Percentiles rank a stretch among this genome's conserved stretches.
These are phyloP conservation scores for Begonia fuchsioides DNA, from an alignment of 306 rosid genomes.

Conservation along the genomic window DNA sequence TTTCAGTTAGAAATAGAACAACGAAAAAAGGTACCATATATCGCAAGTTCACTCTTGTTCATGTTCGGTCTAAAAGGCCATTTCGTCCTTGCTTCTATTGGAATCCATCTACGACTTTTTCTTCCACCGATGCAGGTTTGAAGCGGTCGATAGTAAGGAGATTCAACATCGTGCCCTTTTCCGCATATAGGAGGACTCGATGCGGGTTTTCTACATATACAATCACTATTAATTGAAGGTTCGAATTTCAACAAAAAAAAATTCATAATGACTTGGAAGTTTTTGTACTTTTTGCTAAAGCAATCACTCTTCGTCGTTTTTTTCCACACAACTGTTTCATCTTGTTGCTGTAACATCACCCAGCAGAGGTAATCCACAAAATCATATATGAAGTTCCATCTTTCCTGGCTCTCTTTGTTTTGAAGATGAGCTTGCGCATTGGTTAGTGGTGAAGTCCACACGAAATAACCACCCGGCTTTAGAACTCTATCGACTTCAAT, in stretches of 20 bases:
- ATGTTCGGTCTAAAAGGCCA: slow-evolving; percentile 76
- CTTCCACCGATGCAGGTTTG: slow-evolving; percentile 77
- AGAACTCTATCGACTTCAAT: slow-evolving; percentile 91
- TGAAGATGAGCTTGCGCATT: slow-evolving; percentile 34
- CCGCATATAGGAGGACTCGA: slow-evolving; percentile 59
- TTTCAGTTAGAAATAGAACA: too few relatives aligned
- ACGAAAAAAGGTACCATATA: slow-evolving; percentile 27
- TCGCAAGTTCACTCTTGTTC: slow-evolving; percentile 46
- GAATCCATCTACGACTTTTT: slow-evolving; percentile 67
- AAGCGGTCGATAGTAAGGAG: slow-evolving; percentile 78
- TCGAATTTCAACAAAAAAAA: too few relatives aligned
- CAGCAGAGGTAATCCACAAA: slow-evolving; percentile 76
- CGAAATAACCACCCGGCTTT: slow-evolving; percentile 92
- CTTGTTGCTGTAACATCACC: slow-evolving; percentile 83
- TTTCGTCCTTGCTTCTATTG: slow-evolving; percentile 37
- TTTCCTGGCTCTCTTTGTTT: slow-evolving; percentile 54
- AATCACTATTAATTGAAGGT: too few relatives aligned
- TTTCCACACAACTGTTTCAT: slow-evolving; percentile 93
- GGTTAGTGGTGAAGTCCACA: slow-evolving; percentile 55
- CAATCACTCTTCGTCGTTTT: slow-evolving; percentile 64
- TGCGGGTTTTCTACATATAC: slow-evolving; percentile 41
- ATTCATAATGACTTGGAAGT: too few relatives aligned
- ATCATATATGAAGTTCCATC: too few relatives aligned
- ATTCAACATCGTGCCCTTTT: slow-evolving; percentile 53
- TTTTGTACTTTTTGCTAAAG: slow-evolving; percentile 58